Base-by-base conservation (phyloP, 1,139 yeast species). In the Debaryomyces coudertii region DNA sequence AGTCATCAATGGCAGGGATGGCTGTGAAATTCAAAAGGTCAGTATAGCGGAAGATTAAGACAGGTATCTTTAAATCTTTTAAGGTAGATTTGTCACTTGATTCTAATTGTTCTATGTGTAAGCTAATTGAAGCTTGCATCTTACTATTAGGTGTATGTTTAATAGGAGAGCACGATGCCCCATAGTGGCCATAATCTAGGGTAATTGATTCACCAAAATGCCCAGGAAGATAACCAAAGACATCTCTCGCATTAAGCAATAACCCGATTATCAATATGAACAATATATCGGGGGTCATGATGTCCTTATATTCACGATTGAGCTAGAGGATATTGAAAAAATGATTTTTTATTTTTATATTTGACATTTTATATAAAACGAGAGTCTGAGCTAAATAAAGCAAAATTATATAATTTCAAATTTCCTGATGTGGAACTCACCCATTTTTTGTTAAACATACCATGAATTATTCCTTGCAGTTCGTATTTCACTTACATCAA, bases 1-100 rank as follows among this genome's bases (percentile, higher is more conserved):
- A 58, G 12, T 37, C 38, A 7, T 54, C 55, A 9, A 60, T 42
- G 2, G 53, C 36, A 2, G 69, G 69, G 2, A 68, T 11, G 8
- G 56, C 50, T 4, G 61, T 48, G 44, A 64, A 58, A 40, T 64
- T 55, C 29, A 49, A 47, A 37, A 68, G 51, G 33, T 66, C 68
- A 2, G 53, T 45, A 45, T 66, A 61, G 42, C 56, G 62, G 46
- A 67, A 60, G 12, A 68, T 57, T 33, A 63, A 52, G 0, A 54
- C 51, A n/a, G 69, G 72, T 37, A 59, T 48, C 45, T 53, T 54
- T 16, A 49, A 40, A 9, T 42, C 42, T 7, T 46, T 18, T 12
- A 36, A 7, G 3, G 16, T n/a, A 16, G 24, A 23, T 31, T 24
- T 20, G 14, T 43, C 36, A 11, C 31, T 11, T 41, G 9, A 18